Conservation (phyloP, 805 yeast species). For the Peterozyma xylosa region DNA sequence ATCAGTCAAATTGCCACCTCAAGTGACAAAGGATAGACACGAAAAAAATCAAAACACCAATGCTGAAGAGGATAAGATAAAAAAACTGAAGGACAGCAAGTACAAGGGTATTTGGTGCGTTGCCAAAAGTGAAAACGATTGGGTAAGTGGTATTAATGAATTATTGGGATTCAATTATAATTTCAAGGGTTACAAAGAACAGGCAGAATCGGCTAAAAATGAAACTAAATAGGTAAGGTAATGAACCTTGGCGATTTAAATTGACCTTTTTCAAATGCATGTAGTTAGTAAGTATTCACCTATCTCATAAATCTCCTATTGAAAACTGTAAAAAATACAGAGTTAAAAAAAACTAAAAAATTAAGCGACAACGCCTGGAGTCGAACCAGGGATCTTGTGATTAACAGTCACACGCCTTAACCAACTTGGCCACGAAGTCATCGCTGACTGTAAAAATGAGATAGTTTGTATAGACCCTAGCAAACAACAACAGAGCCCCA, state of each 20-base stretch:
- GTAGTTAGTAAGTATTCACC: no score
- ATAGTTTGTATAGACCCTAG: no score
- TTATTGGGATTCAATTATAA: constrained; percentile 83
- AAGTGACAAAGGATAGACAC: constrained; percentile 1
- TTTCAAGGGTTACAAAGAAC: constrained; percentile 41
- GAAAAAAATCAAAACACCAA: background rate
- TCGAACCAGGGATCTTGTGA: constrained; percentile 15
- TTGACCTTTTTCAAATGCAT: no score
- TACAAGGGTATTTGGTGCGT: constrained; percentile 77
- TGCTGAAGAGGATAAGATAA: constrained; percentile 3
- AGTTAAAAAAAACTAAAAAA: background rate
- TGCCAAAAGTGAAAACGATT: constrained; percentile 74
- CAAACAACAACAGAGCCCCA: no score
- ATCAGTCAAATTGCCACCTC: constrained; percentile 36
- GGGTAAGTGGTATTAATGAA: constrained; percentile 88
- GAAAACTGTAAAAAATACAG: no score
- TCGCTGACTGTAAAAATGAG: no score
- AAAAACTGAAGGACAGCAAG: constrained; percentile 2
- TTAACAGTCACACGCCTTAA: constrained; percentile 15
- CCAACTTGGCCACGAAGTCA: constrained; percentile 13
- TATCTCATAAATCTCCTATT: no score
- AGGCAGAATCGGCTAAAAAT: background rate
- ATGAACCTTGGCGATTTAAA: no score
- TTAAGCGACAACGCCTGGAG: constrained; percentile 12
- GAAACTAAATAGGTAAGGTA: background rate